Percentiles rank a stretch among this genome's conserved stretches.
phyloP scores from a whole-genome alignment of 805 yeast genomes.

The Saturnispora zaruensis region DNA sequence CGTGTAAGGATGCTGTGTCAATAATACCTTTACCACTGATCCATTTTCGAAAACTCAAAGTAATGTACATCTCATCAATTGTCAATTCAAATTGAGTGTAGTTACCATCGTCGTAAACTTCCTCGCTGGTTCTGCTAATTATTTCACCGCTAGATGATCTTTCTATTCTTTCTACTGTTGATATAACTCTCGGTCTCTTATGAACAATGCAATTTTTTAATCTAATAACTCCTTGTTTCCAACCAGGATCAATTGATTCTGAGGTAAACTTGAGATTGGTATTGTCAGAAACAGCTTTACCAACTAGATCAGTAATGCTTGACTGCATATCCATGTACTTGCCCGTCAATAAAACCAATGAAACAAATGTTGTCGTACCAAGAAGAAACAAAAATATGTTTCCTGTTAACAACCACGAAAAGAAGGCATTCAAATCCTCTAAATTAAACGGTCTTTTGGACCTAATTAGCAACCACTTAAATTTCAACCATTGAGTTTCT shows the following conservation, averaged over 20 bases:
- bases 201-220: conserved; percentile 82
- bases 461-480: conserved; percentile 69
- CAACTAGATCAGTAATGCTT: conserved; percentile 70
- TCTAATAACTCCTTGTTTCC: conserved; percentile 80
- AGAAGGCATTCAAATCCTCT: conserved; percentile 86
- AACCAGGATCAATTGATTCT: conserved; percentile 86
- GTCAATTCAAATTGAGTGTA: conserved; percentile 93
- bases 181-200: conserved; percentile 52
- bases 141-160: conserved; percentile 16
- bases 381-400: conserved; percentile 69
- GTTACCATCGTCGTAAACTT: conserved; percentile 70
- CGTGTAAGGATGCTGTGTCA: conserved; percentile 69
- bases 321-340: conserved; percentile 89
- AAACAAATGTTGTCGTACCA: conserved; percentile 90
- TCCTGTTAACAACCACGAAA: conserved; percentile 88
- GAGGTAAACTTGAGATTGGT: conserved; percentile 78
- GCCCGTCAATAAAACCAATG: conserved; percentile 63
- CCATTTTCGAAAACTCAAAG: conserved; percentile 80
- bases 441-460: conserved; percentile 79
- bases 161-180: conserved; percentile 29
- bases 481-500: conserved; percentile 16
- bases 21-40: conserved; percentile 82
- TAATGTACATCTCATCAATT: conserved; percentile 73
- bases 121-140: conserved; percentile 11
- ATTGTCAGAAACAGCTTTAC: conserved; percentile 75